Base-by-base conservation (phyloP, 2,329 filamentous ascomycete species). In the Aspergillus aculeatinus region DNA sequence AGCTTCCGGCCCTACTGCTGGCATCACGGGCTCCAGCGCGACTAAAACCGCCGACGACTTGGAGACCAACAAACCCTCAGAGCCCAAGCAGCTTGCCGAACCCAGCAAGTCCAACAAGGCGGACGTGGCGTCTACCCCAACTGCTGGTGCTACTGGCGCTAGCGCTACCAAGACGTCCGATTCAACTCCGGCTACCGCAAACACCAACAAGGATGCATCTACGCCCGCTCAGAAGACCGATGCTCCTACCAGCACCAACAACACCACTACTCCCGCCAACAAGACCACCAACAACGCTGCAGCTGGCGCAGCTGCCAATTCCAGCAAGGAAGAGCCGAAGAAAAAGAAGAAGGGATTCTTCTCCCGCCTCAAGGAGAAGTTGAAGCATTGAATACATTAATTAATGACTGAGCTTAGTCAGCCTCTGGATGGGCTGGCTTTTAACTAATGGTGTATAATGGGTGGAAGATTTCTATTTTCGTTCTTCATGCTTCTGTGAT, bases 301-400 rank as follows among this genome's bases (percentile, higher is more conserved):
- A 12, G 16, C 52, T 5, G 33, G 39, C 19, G 51, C 51, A 19
- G 33, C 58, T 9, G 51, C 44, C 27, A 50, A 47, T 23, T 58
- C 59, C 25, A 63, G 62, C 25, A 63, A 63, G 50, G 61, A 62
- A 27, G 57, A 57, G 76, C 79, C 16, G 81, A 86, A 85, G 78
- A 89, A 89, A 81, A 88, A 87, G 81, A 87, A 87, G 80, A 81
- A 85, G 75, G 77, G 82, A 56, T 83, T 89, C 68, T 85, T 90
- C 71, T 74, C 74, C 33, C 80, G 77, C 69, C 64, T 85, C 58
- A 84, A 84, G 77, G 82, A 82, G 65, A 85, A 83, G 73, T 74
- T 85, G 59, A 78, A 78, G 68, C 55, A 52, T 42, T 42, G 42
- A n/a, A 23, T 25, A 19, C 39, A 44, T 44, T 44, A 19, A 44